phyloP scores from a whole-genome alignment of 495 filamentous ascomycete species.

The Neurospora cerealis region DNA sequence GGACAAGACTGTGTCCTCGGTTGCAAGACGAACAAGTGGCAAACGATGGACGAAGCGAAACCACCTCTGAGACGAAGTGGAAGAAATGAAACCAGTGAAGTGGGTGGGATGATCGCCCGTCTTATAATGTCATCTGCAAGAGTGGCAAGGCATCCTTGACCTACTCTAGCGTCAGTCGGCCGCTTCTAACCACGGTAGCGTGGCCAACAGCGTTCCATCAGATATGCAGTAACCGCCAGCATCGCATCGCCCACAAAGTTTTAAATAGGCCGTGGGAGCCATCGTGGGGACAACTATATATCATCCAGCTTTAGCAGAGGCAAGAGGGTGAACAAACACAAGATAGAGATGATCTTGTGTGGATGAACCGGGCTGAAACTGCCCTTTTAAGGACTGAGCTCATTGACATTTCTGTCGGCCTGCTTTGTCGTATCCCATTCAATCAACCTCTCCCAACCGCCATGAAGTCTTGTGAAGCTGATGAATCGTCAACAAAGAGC shows the following conservation, averaged over 20 bases:
- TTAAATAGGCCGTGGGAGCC: no score
- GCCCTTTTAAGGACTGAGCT: no score
- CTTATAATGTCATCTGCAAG: neutral
- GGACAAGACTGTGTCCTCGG: neutral
- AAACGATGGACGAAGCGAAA: neutral
- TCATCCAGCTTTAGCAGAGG: neutral
- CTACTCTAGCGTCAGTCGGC: neutral
- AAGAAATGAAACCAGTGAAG: neutral
- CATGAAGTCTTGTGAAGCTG: neutral
- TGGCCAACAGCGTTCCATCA: neutral
- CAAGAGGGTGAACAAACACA: neutral
- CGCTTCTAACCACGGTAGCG: neutral
- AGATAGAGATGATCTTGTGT: neutral
- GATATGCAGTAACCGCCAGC: neutral
- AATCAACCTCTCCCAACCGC: neutral
- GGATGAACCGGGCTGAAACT: no score
- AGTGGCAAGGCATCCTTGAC: neutral
- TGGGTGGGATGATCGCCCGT: neutral
- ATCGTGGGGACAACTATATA: neutral
- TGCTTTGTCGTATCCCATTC: neutral
- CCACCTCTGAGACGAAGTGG: neutral
- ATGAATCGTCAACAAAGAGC: neutral
- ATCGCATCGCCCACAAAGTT: neutral
- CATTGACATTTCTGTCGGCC: neutral
- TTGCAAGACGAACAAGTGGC: neutral